Evolutionary conservation across 768 basidiomycete genomes (phyloP).

Genomic region (Chlorophyllum brunneum): DNA sequence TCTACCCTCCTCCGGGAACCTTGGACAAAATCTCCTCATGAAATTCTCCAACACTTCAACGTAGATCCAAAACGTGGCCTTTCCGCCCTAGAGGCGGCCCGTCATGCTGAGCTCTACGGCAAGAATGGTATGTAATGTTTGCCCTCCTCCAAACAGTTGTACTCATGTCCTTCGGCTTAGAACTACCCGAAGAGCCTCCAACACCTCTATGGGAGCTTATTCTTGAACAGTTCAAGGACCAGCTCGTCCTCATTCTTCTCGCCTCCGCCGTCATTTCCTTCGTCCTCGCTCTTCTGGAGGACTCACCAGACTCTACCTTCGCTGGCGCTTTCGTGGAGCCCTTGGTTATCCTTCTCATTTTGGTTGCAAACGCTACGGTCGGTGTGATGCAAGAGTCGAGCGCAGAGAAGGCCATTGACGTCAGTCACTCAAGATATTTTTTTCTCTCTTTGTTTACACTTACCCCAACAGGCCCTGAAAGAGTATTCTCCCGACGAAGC

Average conservation of each 20-base stretch:
- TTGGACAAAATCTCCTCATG: slow-evolving; percentile 71
- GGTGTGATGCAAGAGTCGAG: slow-evolving; percentile 97
- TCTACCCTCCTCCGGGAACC: slow-evolving; percentile 41
- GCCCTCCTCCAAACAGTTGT: neutral
- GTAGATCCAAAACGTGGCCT: slow-evolving; percentile 67
- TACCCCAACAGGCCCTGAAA: slow-evolving; percentile 70
- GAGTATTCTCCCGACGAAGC: slow-evolving; percentile 98
- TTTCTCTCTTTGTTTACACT: slow-evolving; percentile 2
- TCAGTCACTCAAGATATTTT: slow-evolving; percentile 38
- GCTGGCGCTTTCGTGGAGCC: slow-evolving; percentile 95
- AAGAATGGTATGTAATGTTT: slow-evolving; percentile 62
- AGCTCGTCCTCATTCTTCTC: slow-evolving; percentile 94
- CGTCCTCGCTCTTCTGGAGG: slow-evolving; percentile 85
- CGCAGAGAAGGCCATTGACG: slow-evolving; percentile 96
- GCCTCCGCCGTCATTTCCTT: slow-evolving; percentile 93
- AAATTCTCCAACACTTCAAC: slow-evolving; percentile 69
- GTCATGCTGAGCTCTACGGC: slow-evolving; percentile 78
- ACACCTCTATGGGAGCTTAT: slow-evolving; percentile 94
- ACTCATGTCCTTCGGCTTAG: slow-evolving; percentile 35
- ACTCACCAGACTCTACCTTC: slow-evolving; percentile 58
- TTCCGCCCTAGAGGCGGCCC: slow-evolving; percentile 57
- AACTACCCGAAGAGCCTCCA: slow-evolving; percentile 86
- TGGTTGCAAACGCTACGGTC: slow-evolving; percentile 95
- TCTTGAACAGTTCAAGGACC: slow-evolving; percentile 99
- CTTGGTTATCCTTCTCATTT: slow-evolving; percentile 89